phyloP scores from a whole-genome alignment of 2,329 filamentous ascomycete genomes.

The Aureobasidium subglaciale region DNA sequence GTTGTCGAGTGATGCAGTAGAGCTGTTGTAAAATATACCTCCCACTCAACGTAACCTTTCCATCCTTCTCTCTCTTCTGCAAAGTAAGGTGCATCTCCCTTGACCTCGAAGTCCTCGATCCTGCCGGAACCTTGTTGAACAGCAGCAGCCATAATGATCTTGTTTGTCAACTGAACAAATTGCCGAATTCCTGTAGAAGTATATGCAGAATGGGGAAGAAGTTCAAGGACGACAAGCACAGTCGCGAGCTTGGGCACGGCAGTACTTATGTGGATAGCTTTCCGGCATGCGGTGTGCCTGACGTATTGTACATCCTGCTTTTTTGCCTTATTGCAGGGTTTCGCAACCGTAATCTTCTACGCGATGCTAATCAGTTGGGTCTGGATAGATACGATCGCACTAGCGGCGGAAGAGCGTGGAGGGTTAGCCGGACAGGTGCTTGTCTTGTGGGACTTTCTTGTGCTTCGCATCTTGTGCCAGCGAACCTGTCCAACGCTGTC shows the following conservation, averaged over 20 bases:
- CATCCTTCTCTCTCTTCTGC: slow-evolving; percentile 35
- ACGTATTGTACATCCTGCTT: not conserved
- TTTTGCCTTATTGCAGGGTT: not conserved
- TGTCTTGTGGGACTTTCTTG: not conserved
- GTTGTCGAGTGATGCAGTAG: too few species aligned
- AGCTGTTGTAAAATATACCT: slow-evolving; percentile 28
- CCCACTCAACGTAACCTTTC: slow-evolving; percentile 60
- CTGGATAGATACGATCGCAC: not conserved
- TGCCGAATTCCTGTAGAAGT: not conserved
- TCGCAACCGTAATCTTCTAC: not conserved
- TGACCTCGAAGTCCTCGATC: not conserved
- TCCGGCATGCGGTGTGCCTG: slow-evolving; percentile 1
- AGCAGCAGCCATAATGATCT: not conserved
- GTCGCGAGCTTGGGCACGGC: too few species aligned
- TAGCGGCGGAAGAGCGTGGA: not conserved
- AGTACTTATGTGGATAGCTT: not conserved
- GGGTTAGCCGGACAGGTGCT: not conserved
- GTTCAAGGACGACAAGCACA: too few species aligned
- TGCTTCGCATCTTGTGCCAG: not conserved
- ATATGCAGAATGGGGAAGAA: not conserved
- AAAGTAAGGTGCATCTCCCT: slow-evolving; percentile 30
- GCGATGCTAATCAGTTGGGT: not conserved
- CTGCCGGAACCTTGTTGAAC: not conserved
- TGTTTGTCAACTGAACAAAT: too few species aligned
- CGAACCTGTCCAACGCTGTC: too few species aligned